Base-by-base conservation (phyloP, 371 early-diverging fungal species). In the Lichtheimia ornata region DNA sequence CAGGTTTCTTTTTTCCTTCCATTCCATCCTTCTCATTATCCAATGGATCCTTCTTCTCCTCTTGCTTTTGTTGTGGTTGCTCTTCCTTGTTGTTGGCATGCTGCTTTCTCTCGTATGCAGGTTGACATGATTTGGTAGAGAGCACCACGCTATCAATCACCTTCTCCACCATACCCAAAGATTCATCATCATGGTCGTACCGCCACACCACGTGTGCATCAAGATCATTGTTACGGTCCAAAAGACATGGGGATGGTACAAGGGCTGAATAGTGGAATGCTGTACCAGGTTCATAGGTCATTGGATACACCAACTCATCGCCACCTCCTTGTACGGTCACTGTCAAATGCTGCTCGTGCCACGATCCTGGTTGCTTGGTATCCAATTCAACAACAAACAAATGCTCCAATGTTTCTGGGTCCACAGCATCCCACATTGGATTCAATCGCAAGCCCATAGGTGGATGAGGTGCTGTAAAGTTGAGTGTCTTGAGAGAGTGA, bases 181-280 rank as follows among this genome's bases (percentile, higher is more conserved):
- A 9, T n/a, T 47, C 47, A 18, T 22, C 47, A 13, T 47, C 47
- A 22, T 47, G n/a, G n/a, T 47, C 47, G 11, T 22, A 18, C 11
- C 47, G 47, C 50, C 52, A 51, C 4, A 50, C n/a, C 13, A 63
- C 42, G 13, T n/a, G 20, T 4, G 63, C 63, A 25, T 28, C 42
- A 6, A 52, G 43, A 35, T 63, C 63, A 12, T 56, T 27, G 9
- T 50, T n/a, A 24, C 53, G 42, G n/a, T 63, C 18, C 9, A 63
- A 44, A 13, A 63, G 51, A 22, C 63, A 63, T 2, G 63, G 58
- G 3, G 63, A 63, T 18, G 63, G 63, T 12, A 63, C 53, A 24
- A 42, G 45, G 2, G 57, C 63, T 3, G 20, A 11, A 52, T 63
- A 63, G 11, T 43, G 28, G 13, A 18, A 40, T 42, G 17, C 45